These are phyloP conservation scores for Allomyces arbusculus DNA, from an alignment of 192 early-diverging fungal species.

Conservation along the genomic window DNA sequence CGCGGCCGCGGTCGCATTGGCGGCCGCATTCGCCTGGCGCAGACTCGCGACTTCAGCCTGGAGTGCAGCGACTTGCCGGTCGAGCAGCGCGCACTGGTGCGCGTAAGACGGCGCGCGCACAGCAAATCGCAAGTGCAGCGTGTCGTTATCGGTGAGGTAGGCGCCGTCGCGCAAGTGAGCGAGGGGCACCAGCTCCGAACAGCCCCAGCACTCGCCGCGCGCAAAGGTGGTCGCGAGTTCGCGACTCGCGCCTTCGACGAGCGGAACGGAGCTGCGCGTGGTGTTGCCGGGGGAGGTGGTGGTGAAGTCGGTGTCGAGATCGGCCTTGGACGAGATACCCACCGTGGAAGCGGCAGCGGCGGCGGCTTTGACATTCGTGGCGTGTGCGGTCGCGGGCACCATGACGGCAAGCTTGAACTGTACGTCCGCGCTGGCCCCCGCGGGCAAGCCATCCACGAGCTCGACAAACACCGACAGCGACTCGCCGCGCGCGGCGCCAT, in stretches of 20 bases:
- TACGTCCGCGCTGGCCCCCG: background rate
- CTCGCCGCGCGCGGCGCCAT: slow-evolving; percentile 1
- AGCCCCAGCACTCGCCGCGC: background rate
- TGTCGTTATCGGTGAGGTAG: background rate
- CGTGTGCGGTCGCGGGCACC: background rate
- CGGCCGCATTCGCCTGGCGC: too few relatives aligned
- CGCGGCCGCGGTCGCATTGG: too few relatives aligned
- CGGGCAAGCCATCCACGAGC: background rate
- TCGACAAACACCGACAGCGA: slow-evolving; percentile 3
- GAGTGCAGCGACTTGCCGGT: background rate
- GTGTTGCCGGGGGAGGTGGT: background rate
- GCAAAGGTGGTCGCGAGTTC: background rate
- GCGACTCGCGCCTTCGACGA: background rate
- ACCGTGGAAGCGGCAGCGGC: background rate
- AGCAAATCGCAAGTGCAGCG: background rate
- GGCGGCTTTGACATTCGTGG: background rate
- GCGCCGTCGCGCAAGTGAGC: background rate
- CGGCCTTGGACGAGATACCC: background rate
- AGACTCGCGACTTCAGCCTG: too few relatives aligned
- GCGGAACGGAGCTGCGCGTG: too few relatives aligned
- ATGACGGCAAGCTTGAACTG: background rate
- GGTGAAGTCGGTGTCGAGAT: background rate
- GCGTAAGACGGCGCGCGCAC: background rate
- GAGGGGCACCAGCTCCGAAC: background rate
- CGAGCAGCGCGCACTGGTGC: background rate